These are phyloP conservation scores for Syzygium aqueum DNA, from an alignment of 345 rosid species.

Conservation along the genomic window DNA sequence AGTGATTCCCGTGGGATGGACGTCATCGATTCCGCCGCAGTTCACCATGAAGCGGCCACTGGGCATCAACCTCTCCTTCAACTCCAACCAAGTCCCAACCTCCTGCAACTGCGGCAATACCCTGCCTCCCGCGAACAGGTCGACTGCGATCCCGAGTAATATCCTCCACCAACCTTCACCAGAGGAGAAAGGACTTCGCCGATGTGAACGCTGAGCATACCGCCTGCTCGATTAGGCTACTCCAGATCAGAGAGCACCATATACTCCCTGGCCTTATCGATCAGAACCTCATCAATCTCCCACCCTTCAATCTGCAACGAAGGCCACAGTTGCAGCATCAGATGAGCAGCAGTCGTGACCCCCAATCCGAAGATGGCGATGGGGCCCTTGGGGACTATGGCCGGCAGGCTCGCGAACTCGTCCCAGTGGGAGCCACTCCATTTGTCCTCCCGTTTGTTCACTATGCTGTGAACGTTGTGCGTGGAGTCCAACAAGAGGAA, in stretches of 20 bases:
- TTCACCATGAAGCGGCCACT: slow-evolving; percentile 77
- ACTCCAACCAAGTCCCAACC: slow-evolving; percentile 60
- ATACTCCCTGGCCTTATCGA: slow-evolving; percentile 56
- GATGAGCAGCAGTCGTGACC: slow-evolving; percentile 84
- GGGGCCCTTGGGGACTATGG: slow-evolving; percentile 64
- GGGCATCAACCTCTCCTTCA: slow-evolving; percentile 57
- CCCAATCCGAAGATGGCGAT: slow-evolving; percentile 83
- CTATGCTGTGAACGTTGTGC: slow-evolving; percentile 68
- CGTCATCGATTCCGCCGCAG: slow-evolving; percentile 53
- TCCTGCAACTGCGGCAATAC: slow-evolving; percentile 58
- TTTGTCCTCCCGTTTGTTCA: slow-evolving; percentile 43
- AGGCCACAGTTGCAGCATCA: slow-evolving; percentile 81
- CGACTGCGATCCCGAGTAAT: slow-evolving; percentile 66
- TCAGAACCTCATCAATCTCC: slow-evolving; percentile 17
- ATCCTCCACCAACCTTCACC: slow-evolving; percentile 5
- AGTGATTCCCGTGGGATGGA: slow-evolving; percentile 9
- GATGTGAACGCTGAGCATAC: slow-evolving; percentile 41
- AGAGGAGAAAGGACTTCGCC: slow-evolving; percentile 49
- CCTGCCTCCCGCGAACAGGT: slow-evolving; percentile 66
- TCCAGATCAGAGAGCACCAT: slow-evolving; percentile 66
- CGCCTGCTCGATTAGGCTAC: slow-evolving; percentile 38
- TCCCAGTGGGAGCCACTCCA: slow-evolving; percentile 90
- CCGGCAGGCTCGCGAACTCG: slow-evolving; percentile 69
- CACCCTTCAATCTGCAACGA: slow-evolving; percentile 60
- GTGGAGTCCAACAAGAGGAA: slow-evolving; percentile 80